phyloP scores from a whole-genome alignment of 2,329 filamentous ascomycete genomes.

The Phyllosticta citrichinensis region DNA sequence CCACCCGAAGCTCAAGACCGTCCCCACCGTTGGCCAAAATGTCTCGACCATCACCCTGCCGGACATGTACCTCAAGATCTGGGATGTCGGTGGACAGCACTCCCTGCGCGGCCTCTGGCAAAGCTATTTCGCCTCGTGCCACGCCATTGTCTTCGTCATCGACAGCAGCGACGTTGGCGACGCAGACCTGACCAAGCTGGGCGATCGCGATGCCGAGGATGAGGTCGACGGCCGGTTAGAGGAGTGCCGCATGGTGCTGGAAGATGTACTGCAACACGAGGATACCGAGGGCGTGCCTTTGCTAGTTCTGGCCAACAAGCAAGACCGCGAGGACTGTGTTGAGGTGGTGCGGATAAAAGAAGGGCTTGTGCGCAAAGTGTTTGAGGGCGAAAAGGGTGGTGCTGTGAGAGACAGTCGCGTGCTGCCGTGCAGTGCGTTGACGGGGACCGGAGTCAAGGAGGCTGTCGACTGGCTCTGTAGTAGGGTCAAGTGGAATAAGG shows the following conservation, averaged over 20 bases:
- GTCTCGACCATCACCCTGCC: constrained; percentile 83
- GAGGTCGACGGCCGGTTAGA: constrained; percentile 53
- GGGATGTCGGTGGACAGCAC: constrained; percentile 94
- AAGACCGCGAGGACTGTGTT: constrained; percentile 93
- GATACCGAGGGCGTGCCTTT: constrained; percentile 88
- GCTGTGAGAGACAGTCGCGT: constrained; percentile 86
- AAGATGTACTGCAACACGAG: constrained; percentile 77
- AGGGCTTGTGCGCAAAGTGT: constrained; percentile 86
- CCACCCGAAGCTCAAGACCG: constrained; percentile 67
- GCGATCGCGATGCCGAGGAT: constrained; percentile 13
- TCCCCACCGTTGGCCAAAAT: constrained; percentile 95
- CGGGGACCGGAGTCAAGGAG: constrained; percentile 72
- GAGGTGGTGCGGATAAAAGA: constrained; percentile 98
- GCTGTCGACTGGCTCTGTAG: constrained; percentile 95
- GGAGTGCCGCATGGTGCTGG: constrained; percentile 81
- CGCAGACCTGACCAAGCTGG: constrained; percentile 52
- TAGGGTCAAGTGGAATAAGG: constrained; percentile 93
- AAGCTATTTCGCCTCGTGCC: constrained; percentile 85
- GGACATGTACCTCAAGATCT: constrained; percentile 96
- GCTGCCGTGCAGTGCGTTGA: constrained; percentile 83
- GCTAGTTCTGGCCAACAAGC: constrained; percentile 90
- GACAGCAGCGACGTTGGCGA: constrained; percentile 91
- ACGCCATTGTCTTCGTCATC: constrained; percentile 96
- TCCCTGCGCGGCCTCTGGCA: constrained; percentile 86
- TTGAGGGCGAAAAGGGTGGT: constrained; percentile 82